These are phyloP conservation scores for Rubia balearica DNA, from an alignment of 305 asterid species.

Conservation along the genomic window DNA sequence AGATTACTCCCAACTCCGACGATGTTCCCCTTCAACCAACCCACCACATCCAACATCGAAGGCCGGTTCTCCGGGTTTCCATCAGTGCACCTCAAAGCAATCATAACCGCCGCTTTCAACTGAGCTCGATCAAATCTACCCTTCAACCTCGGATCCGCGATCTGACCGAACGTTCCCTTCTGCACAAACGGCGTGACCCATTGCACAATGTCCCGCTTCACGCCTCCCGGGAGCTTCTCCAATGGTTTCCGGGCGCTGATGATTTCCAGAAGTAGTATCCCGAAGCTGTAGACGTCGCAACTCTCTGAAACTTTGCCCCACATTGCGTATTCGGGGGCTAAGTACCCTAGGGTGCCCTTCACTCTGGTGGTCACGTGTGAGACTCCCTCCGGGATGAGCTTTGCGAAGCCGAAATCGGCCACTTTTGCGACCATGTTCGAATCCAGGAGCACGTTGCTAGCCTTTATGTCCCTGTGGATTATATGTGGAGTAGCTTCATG, in stretches of 20 bases:
- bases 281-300: constrained; percentile 74
- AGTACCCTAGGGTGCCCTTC: constrained; percentile 69
- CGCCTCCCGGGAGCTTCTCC: constrained; percentile 53
- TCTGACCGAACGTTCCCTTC: constrained; percentile 44
- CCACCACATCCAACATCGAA: constrained; percentile 51
- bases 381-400: constrained; percentile 66
- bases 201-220: constrained; percentile 63
- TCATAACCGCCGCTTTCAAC: constrained; percentile 30
- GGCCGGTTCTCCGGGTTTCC: constrained; percentile 53
- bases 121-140: constrained; percentile 35
- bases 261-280: constrained; percentile 59
- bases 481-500: constrained; percentile 72
- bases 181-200: constrained; percentile 54
- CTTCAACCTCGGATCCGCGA: constrained; percentile 59
- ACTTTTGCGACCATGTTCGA: constrained; percentile 53
- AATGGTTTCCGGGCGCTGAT: constrained; percentile 53
- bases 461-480: constrained; percentile 71
- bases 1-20: constrained; percentile 23
- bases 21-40: constrained; percentile 39
- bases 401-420: constrained; percentile 79
- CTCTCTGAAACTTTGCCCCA: constrained; percentile 77
- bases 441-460: constrained; percentile 68
- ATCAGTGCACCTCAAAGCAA: constrained; percentile 53
- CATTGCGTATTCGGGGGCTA: constrained; percentile 82
- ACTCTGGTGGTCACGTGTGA: constrained; percentile 69